A percentile compares a stretch with the other conserved stretches of the same genome.
Conservation (phyloP, 164 flowering plant genomes). For the Chloranthus sessilifolius region DNA sequence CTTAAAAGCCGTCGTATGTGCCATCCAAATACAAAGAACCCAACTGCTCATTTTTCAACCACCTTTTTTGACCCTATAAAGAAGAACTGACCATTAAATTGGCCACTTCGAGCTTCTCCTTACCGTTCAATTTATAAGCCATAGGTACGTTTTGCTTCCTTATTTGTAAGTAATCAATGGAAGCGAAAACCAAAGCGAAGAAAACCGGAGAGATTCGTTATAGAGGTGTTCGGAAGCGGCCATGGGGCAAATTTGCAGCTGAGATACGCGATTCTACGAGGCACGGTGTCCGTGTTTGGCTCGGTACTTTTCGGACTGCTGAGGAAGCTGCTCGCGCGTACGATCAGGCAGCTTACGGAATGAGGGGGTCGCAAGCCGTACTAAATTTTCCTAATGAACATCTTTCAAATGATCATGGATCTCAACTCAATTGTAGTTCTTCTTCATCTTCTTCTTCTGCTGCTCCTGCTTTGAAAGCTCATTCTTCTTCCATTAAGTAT, state of each 20-base stretch:
- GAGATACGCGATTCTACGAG: constrained; percentile 11
- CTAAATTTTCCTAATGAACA: constrained; percentile 11
- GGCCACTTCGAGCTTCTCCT: too few relatives aligned
- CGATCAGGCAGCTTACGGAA: constrained; percentile 8
- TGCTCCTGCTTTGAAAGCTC: neutral
- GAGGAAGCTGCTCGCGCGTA: constrained; percentile 13
- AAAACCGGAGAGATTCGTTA: constrained; percentile 6
- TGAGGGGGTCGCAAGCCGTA: constrained; percentile 9
- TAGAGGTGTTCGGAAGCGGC: constrained; percentile 12
- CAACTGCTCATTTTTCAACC: too few relatives aligned
- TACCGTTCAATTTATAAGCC: too few relatives aligned
- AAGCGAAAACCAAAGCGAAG: too few relatives aligned
- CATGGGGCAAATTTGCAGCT: constrained; percentile 11
- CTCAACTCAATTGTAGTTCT: neutral
- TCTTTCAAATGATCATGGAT: neutral
- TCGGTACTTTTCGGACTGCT: constrained; percentile 5
- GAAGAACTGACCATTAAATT: too few relatives aligned
- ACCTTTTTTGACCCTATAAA: too few relatives aligned
- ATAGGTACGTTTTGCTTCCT: too few relatives aligned
- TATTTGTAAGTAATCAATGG: too few relatives aligned
- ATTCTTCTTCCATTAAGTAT: neutral
- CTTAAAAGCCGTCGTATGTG: too few relatives aligned
- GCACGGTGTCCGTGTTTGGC: constrained; percentile 8
- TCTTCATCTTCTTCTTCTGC: neutral
- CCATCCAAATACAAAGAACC: too few relatives aligned